A percentile compares a stretch with the other conserved stretches of the same genome.
Conservation (phyloP, 495 filamentous ascomycete genomes). For the Glutinoglossum americanum region DNA sequence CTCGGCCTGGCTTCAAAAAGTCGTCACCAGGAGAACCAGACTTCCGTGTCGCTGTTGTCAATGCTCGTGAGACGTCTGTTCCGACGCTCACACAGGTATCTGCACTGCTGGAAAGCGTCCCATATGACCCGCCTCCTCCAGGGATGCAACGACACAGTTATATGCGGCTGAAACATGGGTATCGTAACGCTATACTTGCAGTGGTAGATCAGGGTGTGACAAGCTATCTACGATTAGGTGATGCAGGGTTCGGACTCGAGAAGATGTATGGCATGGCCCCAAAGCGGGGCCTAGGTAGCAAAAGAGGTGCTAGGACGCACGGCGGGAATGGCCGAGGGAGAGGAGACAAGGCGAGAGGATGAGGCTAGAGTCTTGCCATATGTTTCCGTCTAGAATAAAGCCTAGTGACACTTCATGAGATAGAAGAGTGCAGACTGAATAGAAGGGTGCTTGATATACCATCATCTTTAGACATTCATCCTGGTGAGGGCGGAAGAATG, state of each 20-base stretch:
- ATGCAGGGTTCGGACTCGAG: slow-evolving; percentile 50
- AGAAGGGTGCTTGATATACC: neutral
- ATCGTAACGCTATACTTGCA: slow-evolving; percentile 64
- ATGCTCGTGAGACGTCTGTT: slow-evolving; percentile 45
- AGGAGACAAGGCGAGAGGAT: neutral
- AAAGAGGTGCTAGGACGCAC: neutral
- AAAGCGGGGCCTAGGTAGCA: neutral
- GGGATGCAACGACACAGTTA: slow-evolving; percentile 33
- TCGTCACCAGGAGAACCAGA: slow-evolving; percentile 52
- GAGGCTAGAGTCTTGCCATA: neutral
- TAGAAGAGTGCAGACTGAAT: neutral
- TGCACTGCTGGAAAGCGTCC: slow-evolving; percentile 43
- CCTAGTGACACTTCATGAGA: neutral
- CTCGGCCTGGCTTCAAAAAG: slow-evolving; percentile 49
- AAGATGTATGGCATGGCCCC: neutral
- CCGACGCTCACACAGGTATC: slow-evolving; percentile 52
- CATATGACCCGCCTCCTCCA: slow-evolving; percentile 33
- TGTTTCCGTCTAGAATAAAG: slow-evolving; percentile 2
- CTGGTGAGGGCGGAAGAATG: neutral
- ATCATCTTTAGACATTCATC: slow-evolving; percentile 5
- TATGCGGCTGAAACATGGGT: slow-evolving; percentile 58
- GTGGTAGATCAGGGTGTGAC: slow-evolving; percentile 78
- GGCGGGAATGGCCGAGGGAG: slow-evolving; percentile 4
- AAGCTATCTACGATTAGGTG: slow-evolving; percentile 61
- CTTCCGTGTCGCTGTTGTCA: slow-evolving; percentile 60